A percentile compares a stretch with the other conserved stretches of the same genome.
Conservation (phyloP, 352 stramenopile genomes). For the Phytophthora sp. region DNA sequence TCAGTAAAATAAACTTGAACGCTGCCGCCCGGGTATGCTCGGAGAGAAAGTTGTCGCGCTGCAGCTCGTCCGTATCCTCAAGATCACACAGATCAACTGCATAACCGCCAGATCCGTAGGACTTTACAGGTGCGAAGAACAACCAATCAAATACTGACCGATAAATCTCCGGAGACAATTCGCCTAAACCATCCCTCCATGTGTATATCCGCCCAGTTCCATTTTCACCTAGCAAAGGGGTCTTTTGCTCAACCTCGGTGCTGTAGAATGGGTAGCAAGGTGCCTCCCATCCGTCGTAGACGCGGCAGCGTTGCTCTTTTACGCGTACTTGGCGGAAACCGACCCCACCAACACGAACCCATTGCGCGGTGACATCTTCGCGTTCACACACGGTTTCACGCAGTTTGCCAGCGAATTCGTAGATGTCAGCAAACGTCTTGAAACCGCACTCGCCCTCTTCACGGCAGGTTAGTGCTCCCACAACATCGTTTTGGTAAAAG, state of each 20-base stretch:
- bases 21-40: constrained; percentile 81
- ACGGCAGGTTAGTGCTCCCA: constrained; percentile 74
- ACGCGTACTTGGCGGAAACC: constrained; percentile 87
- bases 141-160: constrained; percentile 60
- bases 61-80: constrained; percentile 61
- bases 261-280: constrained; percentile 83
- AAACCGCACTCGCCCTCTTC: constrained; percentile 84
- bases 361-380: constrained; percentile 64
- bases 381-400: constrained; percentile 61
- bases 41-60: constrained; percentile 77
- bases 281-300: constrained; percentile 63
- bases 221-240: constrained; percentile 47
- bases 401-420: constrained; percentile 72
- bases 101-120: constrained; percentile 76
- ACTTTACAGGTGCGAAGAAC: constrained; percentile 44
- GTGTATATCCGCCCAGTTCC: constrained; percentile 49
- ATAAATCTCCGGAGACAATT: constrained; percentile 62
- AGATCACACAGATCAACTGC: constrained; percentile 74
- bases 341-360: constrained; percentile 78
- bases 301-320: constrained; percentile 67
- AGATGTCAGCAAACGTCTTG: constrained; percentile 78
- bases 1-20: constrained; percentile 89
- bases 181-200: constrained; percentile 71
- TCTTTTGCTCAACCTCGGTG: constrained; percentile 54
- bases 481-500: constrained; percentile 88